Percentiles rank a stretch among this genome's conserved stretches.
Conservation (phyloP, 306 rosid genomes). For the Lablab purpureus region DNA sequence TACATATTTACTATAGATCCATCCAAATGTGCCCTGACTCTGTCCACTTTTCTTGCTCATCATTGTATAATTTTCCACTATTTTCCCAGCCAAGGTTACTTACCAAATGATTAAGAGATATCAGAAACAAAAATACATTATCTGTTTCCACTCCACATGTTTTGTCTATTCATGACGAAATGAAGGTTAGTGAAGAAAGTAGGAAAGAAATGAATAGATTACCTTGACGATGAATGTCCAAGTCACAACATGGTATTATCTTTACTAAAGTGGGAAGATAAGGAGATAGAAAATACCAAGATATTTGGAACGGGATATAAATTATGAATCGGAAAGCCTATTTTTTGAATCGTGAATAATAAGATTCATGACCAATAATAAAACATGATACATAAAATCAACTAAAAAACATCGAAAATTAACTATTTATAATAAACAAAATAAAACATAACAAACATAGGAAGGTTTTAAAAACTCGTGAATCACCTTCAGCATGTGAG, state of each 20-base stretch:
- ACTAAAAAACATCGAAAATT: too few species aligned
- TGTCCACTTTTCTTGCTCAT: slow-evolving; percentile 28
- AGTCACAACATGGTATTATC: slow-evolving; percentile 2
- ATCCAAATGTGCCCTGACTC: not conserved
- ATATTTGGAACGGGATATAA: too few species aligned
- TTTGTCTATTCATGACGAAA: slow-evolving; percentile 31
- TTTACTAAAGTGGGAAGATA: not conserved
- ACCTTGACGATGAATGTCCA: slow-evolving; percentile 17
- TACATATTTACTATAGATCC: not conserved
- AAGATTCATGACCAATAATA: too few species aligned
- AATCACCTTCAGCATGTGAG: too few species aligned
- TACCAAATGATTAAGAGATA: slow-evolving; percentile 3
- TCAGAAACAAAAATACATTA: slow-evolving; percentile 20
- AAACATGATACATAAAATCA: too few species aligned
- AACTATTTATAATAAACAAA: too few species aligned
- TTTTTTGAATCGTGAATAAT: too few species aligned
- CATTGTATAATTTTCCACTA: not conserved
- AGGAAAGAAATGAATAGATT: not conserved
- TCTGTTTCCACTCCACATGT: not conserved
- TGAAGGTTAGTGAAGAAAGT: slow-evolving; percentile 10
- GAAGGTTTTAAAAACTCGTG: too few species aligned
- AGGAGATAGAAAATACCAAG: slow-evolving; percentile 11
- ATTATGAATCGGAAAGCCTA: too few species aligned
- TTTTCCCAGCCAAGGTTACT: slow-evolving; percentile 1
- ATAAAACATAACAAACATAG: too few species aligned